These are phyloP conservation scores for Ettlia oleoabundans DNA, from an alignment of 139 green algal species.

Conservation along the genomic window DNA sequence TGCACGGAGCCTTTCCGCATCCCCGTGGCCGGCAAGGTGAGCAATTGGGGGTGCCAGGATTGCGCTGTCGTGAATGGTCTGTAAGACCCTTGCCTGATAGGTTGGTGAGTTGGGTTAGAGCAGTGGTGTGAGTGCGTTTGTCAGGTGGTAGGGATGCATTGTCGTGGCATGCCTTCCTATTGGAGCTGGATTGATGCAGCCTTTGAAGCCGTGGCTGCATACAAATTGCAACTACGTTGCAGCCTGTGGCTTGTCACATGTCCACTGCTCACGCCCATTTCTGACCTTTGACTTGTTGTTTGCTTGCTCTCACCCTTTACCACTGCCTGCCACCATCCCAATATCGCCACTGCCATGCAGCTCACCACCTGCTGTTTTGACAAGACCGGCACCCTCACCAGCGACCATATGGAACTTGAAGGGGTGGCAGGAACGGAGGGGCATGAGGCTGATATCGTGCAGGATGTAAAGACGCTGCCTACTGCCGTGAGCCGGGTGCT, in stretches of 20 bases:
- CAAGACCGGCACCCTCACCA: constrained; percentile 98
- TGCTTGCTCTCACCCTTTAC: neutral
- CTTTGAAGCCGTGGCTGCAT: neutral
- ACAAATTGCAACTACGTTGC: too few species aligned
- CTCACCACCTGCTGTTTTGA: constrained; percentile 98
- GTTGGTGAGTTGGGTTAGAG: neutral
- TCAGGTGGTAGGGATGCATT: too few species aligned
- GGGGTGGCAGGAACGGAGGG: constrained; percentile 58
- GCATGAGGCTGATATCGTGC: neutral
- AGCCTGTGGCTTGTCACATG: too few species aligned
- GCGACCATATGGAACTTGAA: constrained; percentile 91
- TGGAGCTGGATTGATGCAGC: neutral
- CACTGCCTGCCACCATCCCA: neutral
- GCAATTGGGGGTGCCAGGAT: too few species aligned
- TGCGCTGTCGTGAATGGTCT: too few species aligned
- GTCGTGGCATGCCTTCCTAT: neutral
- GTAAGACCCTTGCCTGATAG: neutral
- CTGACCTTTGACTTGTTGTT: too few species aligned
- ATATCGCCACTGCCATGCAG: too few species aligned
- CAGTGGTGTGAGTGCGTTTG: too few species aligned
- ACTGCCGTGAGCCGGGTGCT: constrained; percentile 63
- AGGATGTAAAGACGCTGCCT: constrained; percentile 13
- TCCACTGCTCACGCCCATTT: too few species aligned
- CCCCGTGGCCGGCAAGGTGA: constrained; percentile 91
- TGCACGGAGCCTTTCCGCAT: constrained; percentile 99